These are phyloP conservation scores for Termitomyces sp. DNA, from an alignment of 768 basidiomycete genomes.

Conservation along the genomic window DNA sequence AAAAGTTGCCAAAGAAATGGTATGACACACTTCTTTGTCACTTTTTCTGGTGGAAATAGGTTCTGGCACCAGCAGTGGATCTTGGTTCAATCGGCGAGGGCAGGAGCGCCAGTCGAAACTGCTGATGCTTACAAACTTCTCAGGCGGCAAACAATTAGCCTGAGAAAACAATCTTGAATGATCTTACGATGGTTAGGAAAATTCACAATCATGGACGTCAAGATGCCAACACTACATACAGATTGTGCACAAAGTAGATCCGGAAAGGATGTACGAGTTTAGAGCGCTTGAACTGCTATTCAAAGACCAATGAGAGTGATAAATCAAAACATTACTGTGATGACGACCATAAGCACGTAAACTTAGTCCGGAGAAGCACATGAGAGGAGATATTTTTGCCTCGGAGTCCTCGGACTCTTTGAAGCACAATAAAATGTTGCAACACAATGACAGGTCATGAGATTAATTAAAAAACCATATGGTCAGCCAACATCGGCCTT, in stretches of 20 bases:
- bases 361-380: not conserved
- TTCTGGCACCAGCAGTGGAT: too few species aligned
- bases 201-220: not conserved
- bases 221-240: slow-evolving; percentile 33
- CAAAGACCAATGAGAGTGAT: slow-evolving; percentile 16
- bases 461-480: not conserved
- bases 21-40: too few species aligned
- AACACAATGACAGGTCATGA: not conserved
- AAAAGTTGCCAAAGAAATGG: too few species aligned
- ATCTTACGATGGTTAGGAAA: not conserved
- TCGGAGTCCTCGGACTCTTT: not conserved
- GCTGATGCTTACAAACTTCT: slow-evolving; percentile 49
- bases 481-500: not conserved
- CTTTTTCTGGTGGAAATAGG: too few species aligned
- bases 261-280: slow-evolving; percentile 41
- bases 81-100: slow-evolving; percentile 46
- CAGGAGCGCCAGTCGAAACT: slow-evolving; percentile 51
- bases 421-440: not conserved
- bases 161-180: too few species aligned
- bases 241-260: slow-evolving; percentile 55
- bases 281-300: slow-evolving; percentile 11
- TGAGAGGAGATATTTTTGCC: not conserved
- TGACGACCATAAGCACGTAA: not conserved
- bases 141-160: not conserved
- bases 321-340: slow-evolving; percentile 19